Conservation (phyloP, 495 filamentous ascomycete species). For the Oidiodendron maius region DNA sequence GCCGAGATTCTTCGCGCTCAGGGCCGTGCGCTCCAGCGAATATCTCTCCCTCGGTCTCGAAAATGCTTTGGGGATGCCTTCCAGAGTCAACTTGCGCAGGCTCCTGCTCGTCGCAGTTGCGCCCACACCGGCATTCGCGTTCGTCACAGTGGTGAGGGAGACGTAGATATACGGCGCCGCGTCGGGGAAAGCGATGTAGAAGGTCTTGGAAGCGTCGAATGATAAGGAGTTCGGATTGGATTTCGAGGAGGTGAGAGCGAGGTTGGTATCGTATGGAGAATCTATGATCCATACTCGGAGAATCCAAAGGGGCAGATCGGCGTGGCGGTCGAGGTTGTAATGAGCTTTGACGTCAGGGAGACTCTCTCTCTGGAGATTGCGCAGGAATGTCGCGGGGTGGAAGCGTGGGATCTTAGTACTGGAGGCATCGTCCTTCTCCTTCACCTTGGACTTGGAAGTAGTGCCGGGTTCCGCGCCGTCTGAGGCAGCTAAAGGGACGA, state of each 20-base stretch:
- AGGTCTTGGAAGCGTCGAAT: slow-evolving; percentile 52
- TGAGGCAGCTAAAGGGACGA: slow-evolving; percentile 32
- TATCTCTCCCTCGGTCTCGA: slow-evolving; percentile 65
- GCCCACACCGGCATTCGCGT: slow-evolving; percentile 19
- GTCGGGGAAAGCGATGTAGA: slow-evolving; percentile 77
- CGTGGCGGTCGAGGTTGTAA: slow-evolving; percentile 64
- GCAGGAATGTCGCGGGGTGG: slow-evolving; percentile 69
- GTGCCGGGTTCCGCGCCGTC: slow-evolving; percentile 34
- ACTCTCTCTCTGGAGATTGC: slow-evolving; percentile 63
- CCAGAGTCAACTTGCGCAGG: slow-evolving; percentile 61
- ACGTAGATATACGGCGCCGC: slow-evolving; percentile 69
- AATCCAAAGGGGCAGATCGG: slow-evolving; percentile 57
- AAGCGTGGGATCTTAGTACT: slow-evolving; percentile 74
- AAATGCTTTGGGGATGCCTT: slow-evolving; percentile 73
- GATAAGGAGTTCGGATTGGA: slow-evolving; percentile 26
- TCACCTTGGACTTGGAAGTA: no score
- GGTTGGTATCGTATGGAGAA: slow-evolving; percentile 58
- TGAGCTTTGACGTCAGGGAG: slow-evolving; percentile 73
- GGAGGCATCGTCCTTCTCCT: no score
- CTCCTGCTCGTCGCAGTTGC: slow-evolving; percentile 50
- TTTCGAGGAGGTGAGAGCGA: slow-evolving; percentile 32
- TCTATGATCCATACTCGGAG: slow-evolving; percentile 71
- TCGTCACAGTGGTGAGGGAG: slow-evolving; percentile 42
- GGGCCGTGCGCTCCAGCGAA: slow-evolving; percentile 53
- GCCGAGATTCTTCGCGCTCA: slow-evolving; percentile 62